These are phyloP conservation scores for Dimargaris verticillata DNA, from an alignment of 192 early-diverging fungal genomes.

Conservation along the genomic window DNA sequence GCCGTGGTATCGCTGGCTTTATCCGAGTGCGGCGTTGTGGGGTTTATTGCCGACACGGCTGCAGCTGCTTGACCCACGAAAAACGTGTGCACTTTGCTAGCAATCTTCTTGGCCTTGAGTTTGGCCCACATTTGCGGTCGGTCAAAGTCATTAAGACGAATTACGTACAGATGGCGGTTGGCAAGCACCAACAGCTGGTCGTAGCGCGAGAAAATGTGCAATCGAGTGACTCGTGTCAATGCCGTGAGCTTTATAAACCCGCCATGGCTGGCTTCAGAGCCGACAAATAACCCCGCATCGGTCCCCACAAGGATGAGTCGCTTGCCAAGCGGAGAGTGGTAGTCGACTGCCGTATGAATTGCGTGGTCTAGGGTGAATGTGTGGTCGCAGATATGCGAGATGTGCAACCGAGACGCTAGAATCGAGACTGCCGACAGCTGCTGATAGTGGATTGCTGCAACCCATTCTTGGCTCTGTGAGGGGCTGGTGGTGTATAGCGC, in stretches of 20 bases:
- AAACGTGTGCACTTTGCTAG: neutral
- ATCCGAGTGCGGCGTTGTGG: neutral
- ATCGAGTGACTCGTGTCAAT: neutral
- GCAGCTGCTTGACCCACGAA: neutral
- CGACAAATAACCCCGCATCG: neutral
- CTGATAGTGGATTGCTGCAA: neutral
- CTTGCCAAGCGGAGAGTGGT: neutral
- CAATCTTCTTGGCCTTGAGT: neutral
- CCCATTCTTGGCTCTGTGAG: neutral
- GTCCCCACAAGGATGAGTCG: conserved; percentile 1
- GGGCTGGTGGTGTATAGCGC: neutral
- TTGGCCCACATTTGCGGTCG: neutral
- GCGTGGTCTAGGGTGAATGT: neutral
- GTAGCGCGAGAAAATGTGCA: neutral
- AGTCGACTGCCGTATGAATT: neutral
- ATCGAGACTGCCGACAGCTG: neutral
- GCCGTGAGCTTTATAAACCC: conserved; percentile 1
- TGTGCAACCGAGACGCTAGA: neutral
- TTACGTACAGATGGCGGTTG: neutral
- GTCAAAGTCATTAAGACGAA: neutral
- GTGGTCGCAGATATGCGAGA: conserved; percentile 1
- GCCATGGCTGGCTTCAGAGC: neutral
- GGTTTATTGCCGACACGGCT: neutral
- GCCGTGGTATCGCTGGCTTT: neutral
- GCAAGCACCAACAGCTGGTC: neutral